These are phyloP conservation scores for Lactarius sp. DNA, from an alignment of 768 basidiomycete genomes.

Conservation along the genomic window DNA sequence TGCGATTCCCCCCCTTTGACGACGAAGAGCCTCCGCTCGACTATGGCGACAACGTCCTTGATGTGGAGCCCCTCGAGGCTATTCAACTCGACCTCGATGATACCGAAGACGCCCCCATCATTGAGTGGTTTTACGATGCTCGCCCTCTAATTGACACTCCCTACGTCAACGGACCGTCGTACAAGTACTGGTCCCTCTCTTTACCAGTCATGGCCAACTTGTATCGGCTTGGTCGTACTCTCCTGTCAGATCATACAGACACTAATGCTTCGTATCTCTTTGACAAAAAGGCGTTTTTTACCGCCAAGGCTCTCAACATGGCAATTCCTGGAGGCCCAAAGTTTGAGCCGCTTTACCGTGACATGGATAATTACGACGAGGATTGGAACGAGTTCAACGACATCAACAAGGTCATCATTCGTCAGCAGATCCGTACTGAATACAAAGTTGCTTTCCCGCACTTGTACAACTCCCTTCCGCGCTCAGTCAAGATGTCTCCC, in stretches of 20 bases:
- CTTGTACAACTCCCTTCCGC: conserved; percentile 95
- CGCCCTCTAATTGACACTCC: conserved; percentile 88
- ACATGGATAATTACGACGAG: conserved; percentile 96
- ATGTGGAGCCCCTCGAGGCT: conserved; percentile 95
- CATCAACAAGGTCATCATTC: conserved; percentile 99
- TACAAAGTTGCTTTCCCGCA: conserved; percentile 99
- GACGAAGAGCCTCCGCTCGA: conserved; percentile 99
- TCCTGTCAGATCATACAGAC: conserved; percentile 91
- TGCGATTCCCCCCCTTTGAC: conserved; percentile 99
- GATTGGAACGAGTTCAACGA: conserved; percentile 99
- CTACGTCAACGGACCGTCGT: conserved; percentile 89
- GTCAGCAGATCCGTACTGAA: conserved; percentile 96
- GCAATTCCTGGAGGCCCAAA: conserved; percentile 98
- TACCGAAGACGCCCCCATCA: conserved; percentile 85
- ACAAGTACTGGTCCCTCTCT: conserved; percentile 88
- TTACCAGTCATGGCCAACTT: conserved; percentile 96
- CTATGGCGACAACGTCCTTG: conserved; percentile 97
- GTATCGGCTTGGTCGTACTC: conserved; percentile 90
- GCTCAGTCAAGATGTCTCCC: conserved; percentile 85
- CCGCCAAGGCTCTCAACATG: conserved; percentile 95
- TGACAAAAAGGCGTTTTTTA: conserved; percentile 97
- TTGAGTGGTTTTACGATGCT: conserved; percentile 99
- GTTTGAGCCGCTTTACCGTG: conserved; percentile 95
- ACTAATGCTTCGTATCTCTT: conserved; percentile 89
- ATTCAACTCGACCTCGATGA: conserved; percentile 94